Percentiles rank a stretch among this genome's conserved stretches.
phyloP scores from a whole-genome alignment of 139 green algal genomes.

The Chlamydomonas asymmetrica region DNA sequence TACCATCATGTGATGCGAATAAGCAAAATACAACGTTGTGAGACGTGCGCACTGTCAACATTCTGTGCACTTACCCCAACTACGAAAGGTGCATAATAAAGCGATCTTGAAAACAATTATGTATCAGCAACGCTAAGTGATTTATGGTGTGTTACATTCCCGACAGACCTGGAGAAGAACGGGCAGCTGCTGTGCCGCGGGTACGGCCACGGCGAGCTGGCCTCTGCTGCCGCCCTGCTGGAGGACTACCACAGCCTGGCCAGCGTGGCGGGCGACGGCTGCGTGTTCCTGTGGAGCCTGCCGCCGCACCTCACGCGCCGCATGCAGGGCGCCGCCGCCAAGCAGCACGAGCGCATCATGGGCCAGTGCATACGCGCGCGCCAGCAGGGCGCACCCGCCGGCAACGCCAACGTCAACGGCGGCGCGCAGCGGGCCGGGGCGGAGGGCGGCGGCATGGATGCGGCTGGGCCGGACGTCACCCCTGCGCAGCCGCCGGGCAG shows the following conservation, averaged over 20 bases:
- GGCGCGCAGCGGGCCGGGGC: constrained; percentile 2
- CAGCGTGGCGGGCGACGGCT: constrained; percentile 50
- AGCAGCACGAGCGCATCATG: constrained; percentile 6
- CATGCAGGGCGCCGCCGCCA: constrained; percentile 20
- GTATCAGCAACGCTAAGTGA: too few species aligned
- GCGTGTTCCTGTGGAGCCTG: constrained; percentile 56
- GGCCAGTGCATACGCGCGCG: too few species aligned
- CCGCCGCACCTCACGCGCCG: constrained; percentile 19
- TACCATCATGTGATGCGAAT: too few species aligned
- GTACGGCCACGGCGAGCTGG: constrained; percentile 41
- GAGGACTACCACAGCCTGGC: constrained; percentile 24
- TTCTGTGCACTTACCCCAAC: too few species aligned
- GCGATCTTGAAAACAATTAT: too few species aligned
- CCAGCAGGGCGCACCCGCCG: background rate
- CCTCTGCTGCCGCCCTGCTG: constrained; percentile 20
- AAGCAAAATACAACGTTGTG: too few species aligned
- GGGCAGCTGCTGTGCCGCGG: constrained; percentile 34
- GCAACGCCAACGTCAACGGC: background rate
- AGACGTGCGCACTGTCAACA: too few species aligned
- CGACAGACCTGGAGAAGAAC: constrained; percentile 34
- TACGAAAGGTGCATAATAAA: too few species aligned
- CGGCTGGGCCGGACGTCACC: background rate
- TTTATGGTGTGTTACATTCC: too few species aligned
- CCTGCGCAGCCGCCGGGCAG: background rate
- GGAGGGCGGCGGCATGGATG: background rate